Base-by-base conservation (phyloP, 345 rosid species). In the Gossypium sturtianum region DNA sequence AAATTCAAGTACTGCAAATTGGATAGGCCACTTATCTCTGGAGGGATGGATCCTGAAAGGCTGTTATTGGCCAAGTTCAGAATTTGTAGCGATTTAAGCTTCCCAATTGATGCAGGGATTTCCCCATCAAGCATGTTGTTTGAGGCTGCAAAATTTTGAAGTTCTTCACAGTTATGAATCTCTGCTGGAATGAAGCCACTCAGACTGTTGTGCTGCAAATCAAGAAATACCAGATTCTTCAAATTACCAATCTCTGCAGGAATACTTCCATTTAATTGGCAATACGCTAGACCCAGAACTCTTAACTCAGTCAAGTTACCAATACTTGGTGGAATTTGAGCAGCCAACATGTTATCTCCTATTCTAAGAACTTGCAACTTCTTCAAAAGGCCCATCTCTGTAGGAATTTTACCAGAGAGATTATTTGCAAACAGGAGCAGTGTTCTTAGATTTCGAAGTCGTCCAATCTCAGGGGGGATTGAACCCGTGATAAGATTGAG, bases 61-160 rank as follows among this genome's bases (percentile, higher is more conserved):
- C 87, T 84, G 89, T 92, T 94, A 72, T 89, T 89, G 13, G 84
- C 93, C 86, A 92, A 67, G 80, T 91, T 92, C 72, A 94, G 70
- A 70, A 67, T 77, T 53, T 82, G 86, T 58, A 94, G 86, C 9
- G 83, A 80, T 72, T 65, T 74, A 45, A 94, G 87, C 74, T 56
- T 83, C 72, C 90, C 89, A 44, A 89, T 51, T 41, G 87, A 84
- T 62, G 86, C 53, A 62, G 90, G 91, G 66, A 94, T 80, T 12
- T 81, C 76, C 41, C 97, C 98, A 77, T 83, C 89, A 56, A 94
- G 97, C 78, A 58, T 76, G 82, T 94, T 94, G 81, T 83, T 72
- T 48, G 92, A 83, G 1, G 85, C 92, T 12, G 85, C 76, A 74
- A 92, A 83, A 51, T 79, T 68, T 74, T 75, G 78, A 66, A 94